These are phyloP conservation scores for Sporothrix pallida DNA, from an alignment of 2,329 filamentous ascomycete genomes.

Conservation along the genomic window DNA sequence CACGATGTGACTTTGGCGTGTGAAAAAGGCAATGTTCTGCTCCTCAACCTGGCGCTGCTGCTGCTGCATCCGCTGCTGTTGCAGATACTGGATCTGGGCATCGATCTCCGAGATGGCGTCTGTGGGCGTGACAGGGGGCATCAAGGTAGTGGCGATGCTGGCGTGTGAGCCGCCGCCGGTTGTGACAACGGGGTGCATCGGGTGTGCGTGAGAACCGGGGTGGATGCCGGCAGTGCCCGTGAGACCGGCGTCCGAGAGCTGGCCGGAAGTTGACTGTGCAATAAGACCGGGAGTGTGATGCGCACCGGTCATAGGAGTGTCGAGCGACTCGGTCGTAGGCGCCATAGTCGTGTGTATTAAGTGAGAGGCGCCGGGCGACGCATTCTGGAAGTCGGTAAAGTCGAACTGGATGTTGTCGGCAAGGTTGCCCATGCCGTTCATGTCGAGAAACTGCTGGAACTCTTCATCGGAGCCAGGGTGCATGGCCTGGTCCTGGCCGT, in stretches of 20 bases:
- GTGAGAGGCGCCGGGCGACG: conserved; percentile 41
- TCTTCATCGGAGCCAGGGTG: conserved; percentile 61
- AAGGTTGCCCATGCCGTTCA: conserved; percentile 61
- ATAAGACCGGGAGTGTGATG: conserved; percentile 48
- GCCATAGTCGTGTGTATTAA: conserved; percentile 34
- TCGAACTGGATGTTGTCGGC: conserved; percentile 64
- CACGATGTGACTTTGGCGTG: conserved; percentile 64
- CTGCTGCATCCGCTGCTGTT: conserved; percentile 67
- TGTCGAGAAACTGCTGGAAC: conserved; percentile 68
- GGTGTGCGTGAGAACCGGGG: conserved; percentile 45
- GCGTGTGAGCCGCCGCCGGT: conserved; percentile 51
- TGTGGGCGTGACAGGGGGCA: conserved; percentile 54
- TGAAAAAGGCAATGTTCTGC: conserved; percentile 61
- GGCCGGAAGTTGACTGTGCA: conserved; percentile 40
- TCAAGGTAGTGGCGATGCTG: conserved; percentile 54
- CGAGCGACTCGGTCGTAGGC: conserved; percentile 50
- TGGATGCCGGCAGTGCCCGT: conserved; percentile 47
- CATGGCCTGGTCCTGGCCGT: conserved; percentile 62
- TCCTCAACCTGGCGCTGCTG: conserved; percentile 65
- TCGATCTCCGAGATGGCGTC: conserved; percentile 66
- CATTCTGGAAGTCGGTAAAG: conserved; percentile 60
- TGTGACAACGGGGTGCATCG: conserved; percentile 48
- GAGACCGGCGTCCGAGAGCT: conserved; percentile 30
- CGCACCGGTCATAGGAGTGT: conserved; percentile 58
- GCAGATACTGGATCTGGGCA: conserved; percentile 69